Evolutionary conservation across 345 rosid genomes (phyloP), one percentile per base, ranked within the genome.

Genomic region (Euphorbia pulcherrima): DNA sequence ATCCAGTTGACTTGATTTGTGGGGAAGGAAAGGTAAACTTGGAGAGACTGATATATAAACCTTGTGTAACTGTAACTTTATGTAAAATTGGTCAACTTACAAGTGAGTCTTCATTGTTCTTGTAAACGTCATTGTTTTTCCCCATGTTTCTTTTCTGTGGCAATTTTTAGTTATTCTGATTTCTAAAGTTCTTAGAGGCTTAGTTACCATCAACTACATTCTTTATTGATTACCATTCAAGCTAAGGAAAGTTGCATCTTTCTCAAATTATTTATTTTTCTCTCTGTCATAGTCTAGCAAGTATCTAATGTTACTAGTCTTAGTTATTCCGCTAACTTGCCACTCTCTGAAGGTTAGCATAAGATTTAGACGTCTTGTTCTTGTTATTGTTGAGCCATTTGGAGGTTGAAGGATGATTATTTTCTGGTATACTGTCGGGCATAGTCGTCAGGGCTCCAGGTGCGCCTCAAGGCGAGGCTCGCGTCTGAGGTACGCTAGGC

Each of bases 21-120:
- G 78, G 81, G 70, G 79, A 73, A 76, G 78, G 70, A 72, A 84
- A 90, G 97, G 97, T 86, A 83, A 85, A 76, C 76, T 68, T 57
- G 74, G 54, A 72, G 82, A 79, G 78, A 57, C 68, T 68, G 27
- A 70, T 64, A 64, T 62, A 69, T 65, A 65, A 55, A 71, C 60
- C 71, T 66, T 79, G 67, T 70, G 55, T 57, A 4, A 48, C 8
- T 75, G 79, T 78, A 72, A 68, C 53, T 75, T 55, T 77, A 62
- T 67, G 44, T 75, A 69, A 44, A n/a, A 56, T 58, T 61, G 58
- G 69, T 80, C 78, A 46, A 39, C 46, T 51, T 58, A 68, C 64
- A 65, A 68, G 64, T 52, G 20, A 68, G 60, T 69, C 64, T 62
- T 72, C 27, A 58, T 54, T 35, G 17, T 54, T 76, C 67, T 67